Evolutionary conservation across 192 early-diverging fungal species (phyloP).

Genomic region (Coemansia interrupta): DNA sequence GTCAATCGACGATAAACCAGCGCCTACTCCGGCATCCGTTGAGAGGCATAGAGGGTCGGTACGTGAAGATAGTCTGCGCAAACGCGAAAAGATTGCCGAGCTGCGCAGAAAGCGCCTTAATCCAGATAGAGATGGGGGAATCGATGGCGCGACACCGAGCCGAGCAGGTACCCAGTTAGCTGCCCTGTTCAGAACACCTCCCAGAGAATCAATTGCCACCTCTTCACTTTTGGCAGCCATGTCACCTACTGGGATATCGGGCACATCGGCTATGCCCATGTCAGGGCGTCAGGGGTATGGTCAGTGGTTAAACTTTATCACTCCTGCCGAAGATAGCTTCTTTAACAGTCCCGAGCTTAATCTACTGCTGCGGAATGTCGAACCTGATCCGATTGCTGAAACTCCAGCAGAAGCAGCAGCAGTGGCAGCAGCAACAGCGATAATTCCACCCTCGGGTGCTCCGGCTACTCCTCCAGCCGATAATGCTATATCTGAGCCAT

Average conservation of each 20-base stretch:
- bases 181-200: not conserved
- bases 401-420: not conserved
- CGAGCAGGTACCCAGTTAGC: not conserved
- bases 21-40: not conserved
- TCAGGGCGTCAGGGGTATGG: not conserved
- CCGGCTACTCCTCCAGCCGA: not conserved
- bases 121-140: not conserved
- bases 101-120: conserved; percentile 20
- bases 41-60: conserved; percentile 7
- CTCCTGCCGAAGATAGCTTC: conserved; percentile 22
- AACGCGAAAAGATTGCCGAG: conserved; percentile 40
- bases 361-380: conserved; percentile 28
- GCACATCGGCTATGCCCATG: not conserved
- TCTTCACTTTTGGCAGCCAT: not conserved
- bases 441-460: not conserved
- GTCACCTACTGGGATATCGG: not conserved
- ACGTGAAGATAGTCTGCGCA: conserved; percentile 27
- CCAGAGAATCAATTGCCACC: not conserved
- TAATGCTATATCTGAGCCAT: conserved; percentile 1
- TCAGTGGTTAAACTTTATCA: not conserved
- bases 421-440: not conserved
- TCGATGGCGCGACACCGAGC: not conserved
- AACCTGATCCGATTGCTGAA: conserved; percentile 8
- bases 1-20: not conserved
- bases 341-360: conserved; percentile 34